Conservation (phyloP, 1,284 basidiomycete genomes). For the Porogramme epimiltina region DNA sequence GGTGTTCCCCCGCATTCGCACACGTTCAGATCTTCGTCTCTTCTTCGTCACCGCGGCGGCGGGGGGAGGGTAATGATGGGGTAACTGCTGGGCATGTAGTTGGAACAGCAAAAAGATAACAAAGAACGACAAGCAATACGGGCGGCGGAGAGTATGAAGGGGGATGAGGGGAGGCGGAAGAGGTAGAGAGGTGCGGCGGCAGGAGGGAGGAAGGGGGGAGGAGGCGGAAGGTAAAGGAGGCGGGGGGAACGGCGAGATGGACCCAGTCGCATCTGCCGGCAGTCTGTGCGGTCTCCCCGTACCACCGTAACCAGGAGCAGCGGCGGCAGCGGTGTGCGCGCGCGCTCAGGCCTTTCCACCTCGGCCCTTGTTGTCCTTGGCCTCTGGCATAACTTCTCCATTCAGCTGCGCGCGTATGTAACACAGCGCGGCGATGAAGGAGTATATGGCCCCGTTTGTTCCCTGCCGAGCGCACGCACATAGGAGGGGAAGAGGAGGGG, state of each 20-base stretch:
- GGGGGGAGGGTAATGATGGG: neutral
- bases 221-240: slow-evolving; percentile 8
- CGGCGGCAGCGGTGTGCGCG: no score
- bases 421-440: slow-evolving; percentile 64
- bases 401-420: slow-evolving; percentile 64
- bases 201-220: slow-evolving; percentile 4
- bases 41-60: neutral
- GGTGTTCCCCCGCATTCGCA: no score
- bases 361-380: slow-evolving; percentile 63
- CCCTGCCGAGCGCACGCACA: slow-evolving; percentile 46
- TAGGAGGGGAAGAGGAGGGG: no score
- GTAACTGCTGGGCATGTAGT: slow-evolving; percentile 20
- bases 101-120: slow-evolving; percentile 23
- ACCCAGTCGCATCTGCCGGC: slow-evolving; percentile 27
- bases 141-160: no score
- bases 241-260: slow-evolving; percentile 25
- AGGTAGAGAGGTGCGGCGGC: neutral
- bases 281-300: slow-evolving; percentile 26
- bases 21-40: no score
- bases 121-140: slow-evolving; percentile 21
- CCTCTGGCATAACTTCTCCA: slow-evolving; percentile 68
- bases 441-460: slow-evolving; percentile 75
- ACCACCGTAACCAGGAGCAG: slow-evolving; percentile 23
- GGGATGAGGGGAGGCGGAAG: slow-evolving; percentile 4
- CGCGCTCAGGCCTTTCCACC: slow-evolving; percentile 56